phyloP scores from a whole-genome alignment of 192 early-diverging fungal species.

The Rhizophagus clarus region DNA sequence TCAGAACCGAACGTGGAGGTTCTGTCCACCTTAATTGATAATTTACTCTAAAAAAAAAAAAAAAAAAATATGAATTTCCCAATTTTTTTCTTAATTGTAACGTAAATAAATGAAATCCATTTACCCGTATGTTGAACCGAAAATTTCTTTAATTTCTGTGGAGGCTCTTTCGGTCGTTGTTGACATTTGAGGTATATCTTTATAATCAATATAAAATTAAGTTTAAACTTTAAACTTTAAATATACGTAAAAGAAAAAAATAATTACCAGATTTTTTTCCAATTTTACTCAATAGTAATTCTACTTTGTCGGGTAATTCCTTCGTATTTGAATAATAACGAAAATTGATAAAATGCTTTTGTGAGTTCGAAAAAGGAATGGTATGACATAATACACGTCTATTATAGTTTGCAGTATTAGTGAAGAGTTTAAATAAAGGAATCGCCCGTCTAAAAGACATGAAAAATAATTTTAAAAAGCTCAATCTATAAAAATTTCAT shows the following conservation, averaged over 20 bases:
- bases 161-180: too few relatives aligned
- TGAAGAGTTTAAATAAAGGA: not conserved
- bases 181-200: not conserved
- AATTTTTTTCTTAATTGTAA: not conserved
- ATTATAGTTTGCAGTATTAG: not conserved
- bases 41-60: slow-evolving; percentile 43
- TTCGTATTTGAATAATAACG: not conserved
- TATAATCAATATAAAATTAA: not conserved
- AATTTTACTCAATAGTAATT: not conserved
- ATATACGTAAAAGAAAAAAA: not conserved
- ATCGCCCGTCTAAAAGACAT: not conserved
- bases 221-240: not conserved
- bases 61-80: not conserved
- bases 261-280: not conserved
- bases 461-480: not conserved
- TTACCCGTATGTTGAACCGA: slow-evolving; percentile 22
- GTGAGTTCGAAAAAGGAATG: not conserved
- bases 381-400: not conserved
- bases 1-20: slow-evolving; percentile 69
- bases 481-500: too few relatives aligned
- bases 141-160: not conserved
- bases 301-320: not conserved
- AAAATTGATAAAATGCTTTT: not conserved
- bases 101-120: not conserved
- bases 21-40: slow-evolving; percentile 60